Conservation (phyloP, 179 eudicot species). For the Heliamphora pulchella region DNA sequence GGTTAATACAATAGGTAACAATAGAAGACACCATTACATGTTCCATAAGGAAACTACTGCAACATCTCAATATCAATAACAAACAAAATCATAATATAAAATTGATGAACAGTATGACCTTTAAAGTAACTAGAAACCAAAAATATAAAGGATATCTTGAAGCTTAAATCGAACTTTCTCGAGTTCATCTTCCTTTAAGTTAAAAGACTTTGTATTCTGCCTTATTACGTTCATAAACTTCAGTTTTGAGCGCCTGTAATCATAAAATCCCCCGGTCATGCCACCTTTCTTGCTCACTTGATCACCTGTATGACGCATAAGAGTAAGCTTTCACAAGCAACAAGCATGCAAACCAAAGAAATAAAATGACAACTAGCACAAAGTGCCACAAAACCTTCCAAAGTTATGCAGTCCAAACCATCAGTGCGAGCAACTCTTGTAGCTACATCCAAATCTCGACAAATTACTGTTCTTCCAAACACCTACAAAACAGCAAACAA, state of each 20-base stretch:
- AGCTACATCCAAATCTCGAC: conserved; percentile 93
- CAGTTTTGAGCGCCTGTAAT: conserved; percentile 80
- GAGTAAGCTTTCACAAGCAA: conserved; percentile 17
- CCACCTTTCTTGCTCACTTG: conserved; percentile 99
- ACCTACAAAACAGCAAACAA: conserved; percentile 38
- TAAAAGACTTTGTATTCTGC: conserved; percentile 45
- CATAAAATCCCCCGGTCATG: conserved; percentile 99
- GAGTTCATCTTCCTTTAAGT: conserved; percentile 52
- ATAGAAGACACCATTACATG: not conserved
- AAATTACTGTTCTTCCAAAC: conserved; percentile 82
- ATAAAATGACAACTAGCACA: conserved; percentile 15
- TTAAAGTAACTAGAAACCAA: conserved; percentile 1
- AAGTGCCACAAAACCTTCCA: conserved; percentile 60
- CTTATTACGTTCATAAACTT: conserved; percentile 73
- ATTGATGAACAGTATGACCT: not conserved
- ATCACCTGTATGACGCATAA: conserved; percentile 58
- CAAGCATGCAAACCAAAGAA: conserved; percentile 11
- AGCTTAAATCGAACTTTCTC: conserved; percentile 52
- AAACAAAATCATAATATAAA: not conserved
- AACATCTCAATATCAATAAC: not conserved
- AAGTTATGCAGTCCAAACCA: conserved; percentile 91
- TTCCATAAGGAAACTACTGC: not conserved
- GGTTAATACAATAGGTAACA: not conserved
- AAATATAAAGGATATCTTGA: conserved; percentile 74
- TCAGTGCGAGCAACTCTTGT: conserved; percentile 78